These are phyloP conservation scores for Naganishia cerealis DNA, from an alignment of 1,284 basidiomycete species.

Conservation along the genomic window DNA sequence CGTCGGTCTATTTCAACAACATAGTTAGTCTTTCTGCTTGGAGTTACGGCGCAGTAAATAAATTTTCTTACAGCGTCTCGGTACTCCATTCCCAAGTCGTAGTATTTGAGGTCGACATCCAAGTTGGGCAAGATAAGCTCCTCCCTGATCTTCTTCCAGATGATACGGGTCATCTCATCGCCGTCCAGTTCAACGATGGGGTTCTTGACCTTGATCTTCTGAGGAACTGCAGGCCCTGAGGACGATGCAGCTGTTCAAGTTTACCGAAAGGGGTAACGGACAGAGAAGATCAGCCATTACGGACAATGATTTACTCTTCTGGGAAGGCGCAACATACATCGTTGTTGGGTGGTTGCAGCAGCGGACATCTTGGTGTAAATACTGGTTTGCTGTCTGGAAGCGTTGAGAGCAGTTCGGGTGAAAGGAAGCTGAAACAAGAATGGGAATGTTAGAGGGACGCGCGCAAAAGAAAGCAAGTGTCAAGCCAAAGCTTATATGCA, in stretches of 20 bases:
- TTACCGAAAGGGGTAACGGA: neutral
- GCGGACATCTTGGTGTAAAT: conserved; percentile 27
- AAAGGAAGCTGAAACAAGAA: conserved; percentile 13
- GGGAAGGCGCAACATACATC: conserved; percentile 3
- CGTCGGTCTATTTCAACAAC: conserved; percentile 68
- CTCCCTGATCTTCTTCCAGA: conserved; percentile 98
- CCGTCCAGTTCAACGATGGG: conserved; percentile 96
- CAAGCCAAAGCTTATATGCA: conserved; percentile 13
- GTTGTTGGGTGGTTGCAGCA: conserved; percentile 16
- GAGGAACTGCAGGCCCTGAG: conserved; percentile 14
- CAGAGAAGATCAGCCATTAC: neutral
- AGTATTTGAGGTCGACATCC: conserved; percentile 96
- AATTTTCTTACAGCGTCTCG: conserved; percentile 70
- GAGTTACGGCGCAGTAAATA: neutral
- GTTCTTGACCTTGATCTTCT: conserved; percentile 71
- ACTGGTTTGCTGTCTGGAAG: conserved; percentile 28
- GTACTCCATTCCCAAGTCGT: conserved; percentile 88
- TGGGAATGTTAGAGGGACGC: neutral
- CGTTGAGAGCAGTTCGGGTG: conserved; percentile 26
- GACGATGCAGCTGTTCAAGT: neutral
- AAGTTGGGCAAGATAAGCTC: conserved; percentile 96
- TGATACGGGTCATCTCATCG: conserved; percentile 95
- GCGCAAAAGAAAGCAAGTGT: neutral
- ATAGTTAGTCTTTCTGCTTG: neutral
- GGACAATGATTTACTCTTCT: neutral